A percentile compares a stretch with the other conserved stretches of the same genome.
Conservation (phyloP, 768 basidiomycete species). For the Cyclocybe aegerita region DNA sequence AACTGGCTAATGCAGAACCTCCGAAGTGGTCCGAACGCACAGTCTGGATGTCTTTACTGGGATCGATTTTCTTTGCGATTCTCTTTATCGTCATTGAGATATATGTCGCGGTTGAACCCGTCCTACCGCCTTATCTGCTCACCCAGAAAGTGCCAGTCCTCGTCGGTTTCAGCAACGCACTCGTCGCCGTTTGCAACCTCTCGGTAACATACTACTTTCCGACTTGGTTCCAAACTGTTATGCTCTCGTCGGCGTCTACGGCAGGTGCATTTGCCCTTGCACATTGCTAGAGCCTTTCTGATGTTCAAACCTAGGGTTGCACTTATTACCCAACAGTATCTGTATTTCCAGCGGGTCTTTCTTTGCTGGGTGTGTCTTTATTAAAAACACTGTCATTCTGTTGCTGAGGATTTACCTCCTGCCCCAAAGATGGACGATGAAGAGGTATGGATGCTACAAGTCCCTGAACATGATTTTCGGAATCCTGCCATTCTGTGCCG, state of each 20-base stretch:
- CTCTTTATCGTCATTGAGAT: constrained; percentile 65
- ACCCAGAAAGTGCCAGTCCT: constrained; percentile 69
- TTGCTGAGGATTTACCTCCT: not conserved
- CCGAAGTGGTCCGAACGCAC: constrained; percentile 54
- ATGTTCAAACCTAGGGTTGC: constrained; percentile 40
- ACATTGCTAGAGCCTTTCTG: not conserved
- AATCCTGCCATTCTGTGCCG: constrained; percentile 58
- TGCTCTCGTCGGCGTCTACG: constrained; percentile 62
- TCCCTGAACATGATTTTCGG: constrained; percentile 60
- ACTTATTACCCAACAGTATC: constrained; percentile 60
- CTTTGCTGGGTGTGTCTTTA: constrained; percentile 48
- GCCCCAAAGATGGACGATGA: constrained; percentile 52
- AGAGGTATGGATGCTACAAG: constrained; percentile 63
- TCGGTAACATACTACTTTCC: constrained; percentile 79
- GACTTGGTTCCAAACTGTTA: constrained; percentile 83
- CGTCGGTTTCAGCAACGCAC: constrained; percentile 69
- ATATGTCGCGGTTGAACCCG: constrained; percentile 64
- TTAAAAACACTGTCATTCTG: not conserved
- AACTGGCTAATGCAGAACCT: not conserved
- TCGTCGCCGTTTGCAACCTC: constrained; percentile 75
- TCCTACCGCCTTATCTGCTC: constrained; percentile 67
- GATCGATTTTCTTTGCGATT: constrained; percentile 45
- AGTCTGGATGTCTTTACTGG: constrained; percentile 40
- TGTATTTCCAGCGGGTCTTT: constrained; percentile 62
- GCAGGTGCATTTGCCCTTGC: constrained; percentile 26